These are phyloP conservation scores for Physcomitrellopsis africana DNA, from an alignment of 225 moss, liverwort and hornwort genomes.

Conservation along the genomic window DNA sequence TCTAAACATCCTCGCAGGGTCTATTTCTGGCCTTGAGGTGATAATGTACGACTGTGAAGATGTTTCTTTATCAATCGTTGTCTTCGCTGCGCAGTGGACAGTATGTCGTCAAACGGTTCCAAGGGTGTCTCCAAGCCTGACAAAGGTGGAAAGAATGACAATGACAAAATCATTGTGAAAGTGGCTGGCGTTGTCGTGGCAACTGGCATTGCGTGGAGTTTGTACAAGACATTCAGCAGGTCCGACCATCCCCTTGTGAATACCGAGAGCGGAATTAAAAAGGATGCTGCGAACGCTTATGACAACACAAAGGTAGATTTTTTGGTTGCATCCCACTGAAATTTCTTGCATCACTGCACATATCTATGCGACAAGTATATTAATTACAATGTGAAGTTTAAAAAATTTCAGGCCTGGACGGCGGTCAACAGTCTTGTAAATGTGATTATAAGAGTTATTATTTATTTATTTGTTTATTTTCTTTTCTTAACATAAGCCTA, in stretches of 20 bases:
- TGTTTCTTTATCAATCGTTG: not conserved
- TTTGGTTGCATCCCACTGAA: not conserved
- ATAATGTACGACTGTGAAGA: not conserved
- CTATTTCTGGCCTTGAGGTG: not conserved
- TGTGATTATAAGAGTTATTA: too few relatives aligned
- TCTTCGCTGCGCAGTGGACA: conserved; percentile 18
- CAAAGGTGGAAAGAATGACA: conserved; percentile 36
- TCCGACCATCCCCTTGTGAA: conserved; percentile 47
- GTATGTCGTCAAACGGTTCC: conserved; percentile 48
- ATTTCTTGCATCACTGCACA: not conserved
- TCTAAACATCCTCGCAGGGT: not conserved
- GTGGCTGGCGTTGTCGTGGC: conserved; percentile 58
- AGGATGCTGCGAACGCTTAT: conserved; percentile 43
- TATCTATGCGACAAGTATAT: not conserved
- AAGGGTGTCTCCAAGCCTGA: conserved; percentile 37
- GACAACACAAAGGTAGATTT: conserved; percentile 39
- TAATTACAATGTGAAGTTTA: not conserved
- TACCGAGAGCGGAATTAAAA: conserved; percentile 46
- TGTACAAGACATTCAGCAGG: conserved; percentile 55
- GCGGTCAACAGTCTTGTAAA: too few relatives aligned
- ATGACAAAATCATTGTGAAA: conserved; percentile 40
- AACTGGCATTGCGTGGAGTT: conserved; percentile 53
- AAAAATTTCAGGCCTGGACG: too few relatives aligned
- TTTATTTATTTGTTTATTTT: too few relatives aligned
- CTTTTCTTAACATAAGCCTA: too few relatives aligned